phyloP scores from a whole-genome alignment of 345 rosid species.

The Hevea brasiliensis region DNA sequence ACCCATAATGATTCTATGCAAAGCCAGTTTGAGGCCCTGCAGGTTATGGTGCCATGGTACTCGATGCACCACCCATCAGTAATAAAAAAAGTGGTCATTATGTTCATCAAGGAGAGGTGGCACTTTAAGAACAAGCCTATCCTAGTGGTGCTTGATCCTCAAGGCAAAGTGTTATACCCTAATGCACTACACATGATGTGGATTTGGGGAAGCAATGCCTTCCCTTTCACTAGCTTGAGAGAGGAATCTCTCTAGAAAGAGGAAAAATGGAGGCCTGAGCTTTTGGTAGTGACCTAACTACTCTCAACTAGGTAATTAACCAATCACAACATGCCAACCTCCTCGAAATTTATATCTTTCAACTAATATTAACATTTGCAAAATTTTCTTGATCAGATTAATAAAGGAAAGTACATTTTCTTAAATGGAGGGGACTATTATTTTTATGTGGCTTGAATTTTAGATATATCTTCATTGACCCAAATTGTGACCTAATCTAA shows the following conservation, averaged over 20 bases:
- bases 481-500: no score
- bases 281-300: slow-evolving; percentile 39
- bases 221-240: neutral
- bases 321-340: neutral
- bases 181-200: slow-evolving; percentile 10
- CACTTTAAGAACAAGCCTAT: slow-evolving; percentile 3
- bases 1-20: neutral
- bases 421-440: slow-evolving; percentile 90
- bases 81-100: slow-evolving; percentile 8
- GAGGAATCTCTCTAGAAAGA: neutral
- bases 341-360: no score
- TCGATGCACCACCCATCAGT: slow-evolving; percentile 1
- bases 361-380: no score
- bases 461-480: no score
- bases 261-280: neutral
- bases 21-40: neutral
- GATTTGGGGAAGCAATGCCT: neutral
- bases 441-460: no score
- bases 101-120: slow-evolving; percentile 15
- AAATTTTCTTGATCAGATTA: slow-evolving; percentile 40
- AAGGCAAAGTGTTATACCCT: neutral
- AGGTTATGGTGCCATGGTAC: slow-evolving; percentile 12
- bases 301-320: slow-evolving; percentile 71
- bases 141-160: neutral
- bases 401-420: slow-evolving; percentile 75